phyloP scores from a whole-genome alignment of 192 early-diverging fungal genomes.

The Funneliformis geosporum region DNA sequence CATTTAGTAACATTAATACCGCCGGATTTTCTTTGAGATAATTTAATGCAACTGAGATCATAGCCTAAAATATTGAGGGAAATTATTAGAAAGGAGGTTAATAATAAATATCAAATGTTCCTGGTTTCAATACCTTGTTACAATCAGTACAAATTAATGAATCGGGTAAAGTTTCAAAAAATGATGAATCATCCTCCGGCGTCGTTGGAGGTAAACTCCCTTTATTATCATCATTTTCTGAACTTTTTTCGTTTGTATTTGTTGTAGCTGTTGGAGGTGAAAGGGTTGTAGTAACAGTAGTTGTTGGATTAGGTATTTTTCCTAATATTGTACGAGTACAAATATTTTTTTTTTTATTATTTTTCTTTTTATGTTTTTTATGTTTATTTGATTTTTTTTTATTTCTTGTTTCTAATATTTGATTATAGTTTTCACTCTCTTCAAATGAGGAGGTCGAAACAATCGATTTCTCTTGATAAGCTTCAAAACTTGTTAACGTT shows the following conservation, averaged over 20 bases:
- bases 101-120: neutral
- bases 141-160: neutral
- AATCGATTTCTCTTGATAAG: neutral
- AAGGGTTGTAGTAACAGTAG: no score
- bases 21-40: neutral
- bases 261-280: neutral
- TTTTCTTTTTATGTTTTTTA: no score
- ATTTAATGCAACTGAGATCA: neutral
- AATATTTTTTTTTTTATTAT: no score
- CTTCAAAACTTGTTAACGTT: neutral
- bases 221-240: neutral
- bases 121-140: neutral
- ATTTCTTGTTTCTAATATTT: no score
- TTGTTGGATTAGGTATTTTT: no score
- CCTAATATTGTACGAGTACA: no score
- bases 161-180: neutral
- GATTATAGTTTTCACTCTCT: no score
- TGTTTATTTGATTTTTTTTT: no score
- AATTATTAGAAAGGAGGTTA: neutral
- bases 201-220: neutral
- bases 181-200: neutral
- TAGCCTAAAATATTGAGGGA: neutral
- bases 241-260: neutral
- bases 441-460: neutral
- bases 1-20: neutral